Conservation (phyloP, 2,329 filamentous ascomycete species). For the Ascomycota sp. region DNA sequence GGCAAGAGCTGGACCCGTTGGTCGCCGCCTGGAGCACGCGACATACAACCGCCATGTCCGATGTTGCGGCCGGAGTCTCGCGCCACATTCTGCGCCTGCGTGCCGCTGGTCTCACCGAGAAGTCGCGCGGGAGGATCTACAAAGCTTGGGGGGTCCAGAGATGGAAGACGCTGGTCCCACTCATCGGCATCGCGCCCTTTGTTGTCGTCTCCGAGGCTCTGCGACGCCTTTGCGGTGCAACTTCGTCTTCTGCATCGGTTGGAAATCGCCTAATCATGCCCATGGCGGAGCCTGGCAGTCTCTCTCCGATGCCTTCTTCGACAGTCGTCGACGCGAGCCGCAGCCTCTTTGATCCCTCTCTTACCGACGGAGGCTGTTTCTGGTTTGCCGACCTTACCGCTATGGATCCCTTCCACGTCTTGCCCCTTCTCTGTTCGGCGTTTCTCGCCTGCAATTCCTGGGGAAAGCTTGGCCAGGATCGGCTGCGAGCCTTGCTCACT, state of each 20-base stretch:
- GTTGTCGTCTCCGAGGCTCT: constrained; percentile 28
- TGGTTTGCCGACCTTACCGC: constrained; percentile 35
- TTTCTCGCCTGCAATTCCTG: constrained; percentile 11
- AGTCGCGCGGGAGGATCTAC: constrained; percentile 13
- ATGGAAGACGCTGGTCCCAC: constrained; percentile 22
- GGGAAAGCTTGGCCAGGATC: constrained; percentile 9
- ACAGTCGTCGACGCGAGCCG: constrained; percentile 7
- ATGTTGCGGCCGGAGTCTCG: too few species aligned
- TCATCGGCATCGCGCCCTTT: constrained; percentile 26
- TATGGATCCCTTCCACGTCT: constrained; percentile 27
- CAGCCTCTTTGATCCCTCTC: constrained; percentile 14
- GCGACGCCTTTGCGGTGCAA: constrained; percentile 21
- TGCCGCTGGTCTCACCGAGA: constrained; percentile 7
- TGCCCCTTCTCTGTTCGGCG: constrained; percentile 19
- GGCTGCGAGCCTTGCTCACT: constrained; percentile 9
- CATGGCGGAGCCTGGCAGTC: too few species aligned
- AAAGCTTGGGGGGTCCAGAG: constrained; percentile 20
- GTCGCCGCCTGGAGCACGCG: constrained; percentile 12
- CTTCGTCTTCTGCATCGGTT: background rate
- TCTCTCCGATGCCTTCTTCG: constrained; percentile 5
- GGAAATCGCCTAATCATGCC: too few species aligned
- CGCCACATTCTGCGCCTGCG: constrained; percentile 3
- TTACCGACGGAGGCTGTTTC: constrained; percentile 28
- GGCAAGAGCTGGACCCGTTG: constrained; percentile 11
- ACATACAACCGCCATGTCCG: constrained; percentile 4